Base-by-base conservation (phyloP, 2,329 filamentous ascomycete species). In the Ambrosiella beaveri region DNA sequence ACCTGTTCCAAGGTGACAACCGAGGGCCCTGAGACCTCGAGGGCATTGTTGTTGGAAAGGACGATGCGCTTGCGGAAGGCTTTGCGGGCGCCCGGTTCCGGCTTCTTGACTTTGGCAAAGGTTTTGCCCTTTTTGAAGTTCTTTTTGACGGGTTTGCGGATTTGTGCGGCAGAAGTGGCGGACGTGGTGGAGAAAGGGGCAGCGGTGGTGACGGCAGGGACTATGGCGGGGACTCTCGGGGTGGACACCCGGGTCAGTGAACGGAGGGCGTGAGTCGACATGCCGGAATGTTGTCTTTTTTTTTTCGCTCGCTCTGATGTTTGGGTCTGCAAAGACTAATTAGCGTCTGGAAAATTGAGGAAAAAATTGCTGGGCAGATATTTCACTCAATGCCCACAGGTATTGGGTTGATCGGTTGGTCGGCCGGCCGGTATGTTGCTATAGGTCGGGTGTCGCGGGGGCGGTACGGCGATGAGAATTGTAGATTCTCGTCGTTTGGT, bases 1-100 rank as follows among this genome's bases (percentile, higher is more conserved):
- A 77, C 73, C 8, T 71, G 67, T 11, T 71, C 75, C 57, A 95
- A 66, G 54, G 84, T 77, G 61, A 76, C 71, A 3, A 54, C 38
- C 52, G 27, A 39, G 64, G 95, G 74, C 9, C 81, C 85, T 27
- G 74, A 67, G 7, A 97, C 85, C 61, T 84, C 80, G 41, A 96
- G 74, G 54, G 93, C 93, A 71, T 95, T 97, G 70, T 87, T 86
- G 73, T 97, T 98, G 75, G 85, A 91, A 61, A 98, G 81, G 61
- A 94, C 82, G 65, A 98, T 87, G 64, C 87, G 82, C 74, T 94
- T 95, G 63, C 89, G 83, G 67, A 87, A 75, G 36, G 87, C 86
- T 72, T 89, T 95, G 63, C 90, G 82, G 75, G 96, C 90, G 63
- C 90, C 91, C 2, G 81, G 76, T 11, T 74, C 74, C 17, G 86